Conservation (phyloP, 2,329 filamentous ascomycete species). For the Didymella glomerata region DNA sequence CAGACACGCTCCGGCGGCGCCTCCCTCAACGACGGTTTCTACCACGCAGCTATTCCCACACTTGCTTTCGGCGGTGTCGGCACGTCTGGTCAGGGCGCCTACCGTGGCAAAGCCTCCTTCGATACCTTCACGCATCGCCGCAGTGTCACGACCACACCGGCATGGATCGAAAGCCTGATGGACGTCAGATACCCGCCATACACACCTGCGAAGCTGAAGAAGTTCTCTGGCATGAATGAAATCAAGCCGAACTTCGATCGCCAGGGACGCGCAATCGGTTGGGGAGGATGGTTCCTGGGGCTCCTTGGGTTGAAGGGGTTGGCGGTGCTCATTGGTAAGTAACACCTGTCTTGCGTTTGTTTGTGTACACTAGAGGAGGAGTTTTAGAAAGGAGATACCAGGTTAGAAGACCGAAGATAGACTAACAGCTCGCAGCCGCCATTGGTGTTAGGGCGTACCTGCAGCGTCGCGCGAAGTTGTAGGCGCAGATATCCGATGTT, state of each 20-base stretch:
- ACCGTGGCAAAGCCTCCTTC: slow-evolving; percentile 79
- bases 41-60: slow-evolving; percentile 74
- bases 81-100: slow-evolving; percentile 76
- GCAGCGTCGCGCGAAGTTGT: slow-evolving; percentile 42
- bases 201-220: slow-evolving; percentile 61
- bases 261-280: slow-evolving; percentile 55
- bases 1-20: slow-evolving; percentile 62
- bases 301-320: slow-evolving; percentile 43
- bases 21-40: slow-evolving; percentile 66
- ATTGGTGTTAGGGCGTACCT: slow-evolving; percentile 41
- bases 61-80: slow-evolving; percentile 86
- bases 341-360: background rate
- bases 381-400: background rate
- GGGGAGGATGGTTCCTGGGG: slow-evolving; percentile 45
- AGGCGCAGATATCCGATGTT: slow-evolving; percentile 2
- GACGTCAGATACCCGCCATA: slow-evolving; percentile 73
- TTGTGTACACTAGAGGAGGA: background rate
- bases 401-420: background rate
- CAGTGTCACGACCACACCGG: slow-evolving; percentile 67
- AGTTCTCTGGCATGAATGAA: slow-evolving; percentile 60
- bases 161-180: slow-evolving; percentile 73
- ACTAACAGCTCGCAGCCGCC: slow-evolving; percentile 39
- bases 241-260: slow-evolving; percentile 69
- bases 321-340: slow-evolving; percentile 47
- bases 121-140: slow-evolving; percentile 72